Base-by-base conservation (phyloP, 2,329 filamentous ascomycete species). In the Trichophyton mentagrophytes region DNA sequence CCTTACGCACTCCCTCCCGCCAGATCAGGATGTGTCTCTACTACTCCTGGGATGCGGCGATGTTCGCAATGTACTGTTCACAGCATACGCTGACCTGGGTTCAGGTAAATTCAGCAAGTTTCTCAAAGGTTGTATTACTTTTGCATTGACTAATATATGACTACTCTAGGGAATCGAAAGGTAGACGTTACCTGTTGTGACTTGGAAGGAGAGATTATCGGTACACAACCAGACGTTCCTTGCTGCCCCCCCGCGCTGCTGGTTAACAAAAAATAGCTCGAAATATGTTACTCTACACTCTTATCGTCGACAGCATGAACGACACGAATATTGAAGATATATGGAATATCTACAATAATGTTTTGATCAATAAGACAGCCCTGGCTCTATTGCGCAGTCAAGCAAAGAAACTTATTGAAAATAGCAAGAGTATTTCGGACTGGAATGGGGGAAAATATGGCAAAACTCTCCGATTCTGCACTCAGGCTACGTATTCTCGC, bases 181-280 rank as follows among this genome's bases (percentile, higher is more conserved):
- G 68, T 83, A 3, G 80, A 83, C 63, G 70, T 85, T 49, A 85
- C 83, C 1, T 82, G 77, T 61, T 84, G 82, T 67, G 82, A 85
- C 66, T 64, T 73, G 51, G 74, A 82, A 30, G 69, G 76, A 11
- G 75, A 74, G 17, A 73, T 82, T 58, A 71, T 83, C 57, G 80
- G 81, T 82, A 66, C 59, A 74, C 62, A 25, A 17, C 7, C 4
- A 27, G 25, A 11, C 27, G 1, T 33, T 20, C 36, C 58, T 57
- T 27, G 22, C 11, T 53, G 33, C 2, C 17, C 15, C 3, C 56
- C 5, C 15, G 3, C 38, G 6, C 30, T 53, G 17, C 38, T 59
- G 15, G 49, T 30, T 9, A 11, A 22, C 30, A 51, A 9, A 46
- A 82, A 51, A 9, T 46, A 82, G 82, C 81, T 30, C 77, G 83